phyloP scores from a whole-genome alignment of 2,329 filamentous ascomycete species.

The Neopestalotiopsis clavispora region DNA sequence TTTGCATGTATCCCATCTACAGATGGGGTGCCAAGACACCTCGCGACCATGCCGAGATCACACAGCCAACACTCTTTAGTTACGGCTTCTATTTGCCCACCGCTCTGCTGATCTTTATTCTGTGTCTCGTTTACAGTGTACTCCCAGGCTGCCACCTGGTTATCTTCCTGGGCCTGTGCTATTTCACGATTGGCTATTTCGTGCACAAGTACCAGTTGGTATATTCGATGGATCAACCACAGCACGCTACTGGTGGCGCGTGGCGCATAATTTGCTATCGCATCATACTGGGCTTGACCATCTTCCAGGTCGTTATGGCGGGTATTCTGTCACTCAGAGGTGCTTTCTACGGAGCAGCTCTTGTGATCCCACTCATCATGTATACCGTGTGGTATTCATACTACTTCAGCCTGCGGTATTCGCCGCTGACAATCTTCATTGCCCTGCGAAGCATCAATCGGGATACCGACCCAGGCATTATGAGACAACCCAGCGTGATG shows the following conservation, averaged over 20 bases:
- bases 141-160: conserved; percentile 81
- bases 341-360: conserved; percentile 73
- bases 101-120: conserved; percentile 89
- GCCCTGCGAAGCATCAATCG: conserved; percentile 83
- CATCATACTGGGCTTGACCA: conserved; percentile 80
- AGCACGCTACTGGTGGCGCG: conserved; percentile 89
- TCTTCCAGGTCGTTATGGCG: conserved; percentile 91
- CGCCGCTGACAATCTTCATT: conserved; percentile 90
- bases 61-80: conserved; percentile 84
- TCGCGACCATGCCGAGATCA: conserved; percentile 83
- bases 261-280: conserved; percentile 98
- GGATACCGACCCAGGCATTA: conserved; percentile 55
- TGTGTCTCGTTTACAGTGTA: conserved; percentile 94
- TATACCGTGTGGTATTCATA: conserved; percentile 89
- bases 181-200: conserved; percentile 83
- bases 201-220: conserved; percentile 97
- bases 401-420: conserved; percentile 80
- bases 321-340: conserved; percentile 79
- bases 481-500: conserved; percentile 40
- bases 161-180: conserved; percentile 80
- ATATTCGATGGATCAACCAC: conserved; percentile 97
- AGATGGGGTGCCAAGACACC: conserved; percentile 83
- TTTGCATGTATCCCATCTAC: conserved; percentile 82
- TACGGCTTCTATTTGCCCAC: conserved; percentile 97
- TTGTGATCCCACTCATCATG: conserved; percentile 77